These are phyloP conservation scores for Hypholoma fasciculare DNA, from an alignment of 768 basidiomycete species.

Conservation along the genomic window DNA sequence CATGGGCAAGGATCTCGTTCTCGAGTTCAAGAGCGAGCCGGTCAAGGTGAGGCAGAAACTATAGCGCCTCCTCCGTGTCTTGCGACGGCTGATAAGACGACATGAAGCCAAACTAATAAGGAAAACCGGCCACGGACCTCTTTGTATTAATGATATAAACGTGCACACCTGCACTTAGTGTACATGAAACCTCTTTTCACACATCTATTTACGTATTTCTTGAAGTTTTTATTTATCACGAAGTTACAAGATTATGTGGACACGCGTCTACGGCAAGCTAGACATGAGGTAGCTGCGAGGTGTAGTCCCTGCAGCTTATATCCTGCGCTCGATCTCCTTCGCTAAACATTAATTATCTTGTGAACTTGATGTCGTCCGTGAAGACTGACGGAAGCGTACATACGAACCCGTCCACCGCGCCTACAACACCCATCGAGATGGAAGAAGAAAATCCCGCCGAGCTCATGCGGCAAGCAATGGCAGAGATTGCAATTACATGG, in stretches of 20 bases:
- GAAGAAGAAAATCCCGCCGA: not conserved
- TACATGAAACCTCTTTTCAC: no score
- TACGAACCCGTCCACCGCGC: not conserved
- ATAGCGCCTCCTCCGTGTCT: constrained; percentile 11
- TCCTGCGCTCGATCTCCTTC: not conserved
- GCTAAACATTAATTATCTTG: not conserved
- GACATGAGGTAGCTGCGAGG: constrained; percentile 25
- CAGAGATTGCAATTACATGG: constrained; percentile 1
- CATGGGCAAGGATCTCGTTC: constrained; percentile 64
- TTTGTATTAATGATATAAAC: not conserved
- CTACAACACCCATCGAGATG: not conserved
- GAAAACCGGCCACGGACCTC: not conserved
- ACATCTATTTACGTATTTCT: no score
- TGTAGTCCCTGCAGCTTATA: constrained; percentile 1
- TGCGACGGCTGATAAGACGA: not conserved
- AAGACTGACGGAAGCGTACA: not conserved
- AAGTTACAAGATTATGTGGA: not conserved
- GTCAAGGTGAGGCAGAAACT: constrained; percentile 30
- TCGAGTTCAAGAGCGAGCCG: constrained; percentile 42
- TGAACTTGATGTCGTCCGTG: constrained; percentile 3
- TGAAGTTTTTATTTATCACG: no score
- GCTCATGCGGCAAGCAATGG: not conserved
- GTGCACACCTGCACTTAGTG: no score
- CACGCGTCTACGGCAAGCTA: not conserved
- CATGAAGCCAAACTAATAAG: not conserved